Percentiles rank a stretch among this genome's conserved stretches.
Conservation (phyloP, 345 rosid species). For the Aquilaria sinensis region DNA sequence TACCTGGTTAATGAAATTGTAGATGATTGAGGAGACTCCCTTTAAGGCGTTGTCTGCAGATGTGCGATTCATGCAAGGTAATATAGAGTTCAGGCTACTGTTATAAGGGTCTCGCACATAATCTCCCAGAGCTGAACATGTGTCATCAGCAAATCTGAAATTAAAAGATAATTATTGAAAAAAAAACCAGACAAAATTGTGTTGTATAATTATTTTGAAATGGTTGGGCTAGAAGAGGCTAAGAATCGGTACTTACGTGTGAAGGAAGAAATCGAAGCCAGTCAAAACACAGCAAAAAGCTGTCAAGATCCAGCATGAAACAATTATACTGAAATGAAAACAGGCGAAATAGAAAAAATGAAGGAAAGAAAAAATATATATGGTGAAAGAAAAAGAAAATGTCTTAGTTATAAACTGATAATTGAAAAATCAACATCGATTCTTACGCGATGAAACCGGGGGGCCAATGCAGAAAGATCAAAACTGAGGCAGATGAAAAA, state of each 20-base stretch:
- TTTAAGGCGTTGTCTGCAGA: slow-evolving; percentile 28
- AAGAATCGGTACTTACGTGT: slow-evolving; percentile 36
- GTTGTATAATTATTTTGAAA: not conserved
- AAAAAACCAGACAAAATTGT: slow-evolving; percentile 1
- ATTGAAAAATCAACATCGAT: slow-evolving; percentile 2
- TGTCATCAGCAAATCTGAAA: slow-evolving; percentile 49
- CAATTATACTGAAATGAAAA: slow-evolving; percentile 41
- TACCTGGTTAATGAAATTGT: slow-evolving; percentile 44
- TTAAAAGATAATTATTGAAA: slow-evolving; percentile 1
- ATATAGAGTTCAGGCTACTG: slow-evolving; percentile 28
- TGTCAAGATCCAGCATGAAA: slow-evolving; percentile 65
- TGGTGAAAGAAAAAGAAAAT: not conserved
- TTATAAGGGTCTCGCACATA: slow-evolving; percentile 40
- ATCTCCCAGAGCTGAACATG: slow-evolving; percentile 46
- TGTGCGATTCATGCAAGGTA: slow-evolving; percentile 48
- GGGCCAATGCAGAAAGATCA: slow-evolving; percentile 57
- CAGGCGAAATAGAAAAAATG: not conserved
- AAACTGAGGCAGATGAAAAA: slow-evolving; percentile 28
- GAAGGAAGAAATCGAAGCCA: slow-evolving; percentile 61
- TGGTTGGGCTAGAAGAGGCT: not conserved
- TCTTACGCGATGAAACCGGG: slow-evolving; percentile 59
- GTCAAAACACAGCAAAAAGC: slow-evolving; percentile 51
- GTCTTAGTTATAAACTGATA: not conserved
- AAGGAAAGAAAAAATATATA: not conserved
- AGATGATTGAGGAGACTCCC: slow-evolving; percentile 35